Evolutionary conservation across 768 basidiomycete species (phyloP), one percentile per base, ranked within the genome.

Genomic region (Pluteus cervinus): DNA sequence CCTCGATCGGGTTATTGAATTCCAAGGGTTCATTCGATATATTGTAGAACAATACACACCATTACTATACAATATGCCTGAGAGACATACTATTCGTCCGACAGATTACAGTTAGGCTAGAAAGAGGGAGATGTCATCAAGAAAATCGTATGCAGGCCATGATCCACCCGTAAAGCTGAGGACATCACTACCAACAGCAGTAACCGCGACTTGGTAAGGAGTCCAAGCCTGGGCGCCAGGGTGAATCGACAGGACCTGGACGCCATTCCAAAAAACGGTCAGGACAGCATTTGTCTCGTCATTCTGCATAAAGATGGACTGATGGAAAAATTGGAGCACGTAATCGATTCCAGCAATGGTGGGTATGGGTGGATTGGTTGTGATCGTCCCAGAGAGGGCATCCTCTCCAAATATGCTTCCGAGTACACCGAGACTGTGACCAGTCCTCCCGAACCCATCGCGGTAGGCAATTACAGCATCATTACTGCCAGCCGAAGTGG

Each of bases 141-240:
- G 54, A 54, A 71, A 73, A 9, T 61, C 60, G 66, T 66, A 73
- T 7, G 69, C 65, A 5, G 71, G 71, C 7, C 68, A 68, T 10
- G 47, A 51, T 1, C 69, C 70, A 16, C 71, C 71, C 25, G 53
- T 54, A 55, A 69, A 65, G 0, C 61, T 54, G 28, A 69, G 51
- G 10, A 53, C 46, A 43, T 69, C 68, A 17, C 49, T 56, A 11
- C 68, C 66, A 15, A 39, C 43, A 3, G 54, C 70, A 1, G 49
- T 50, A 7, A 67, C 70, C 0, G 40, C 33, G 30, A 61, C 57
- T 30, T 62, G 50, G 44, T 59, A 60, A 46, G 58, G 64, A 22
- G 49, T 57, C 57, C 63, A 73, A n/a, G 49, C 39, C 29, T 50
- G 45, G 46, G 59, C 68, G 2, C 68, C 69, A 1, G 65, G 56